Conservation (phyloP, 202 grass and related monocot species). For the Hordeum pubiflorum region DNA sequence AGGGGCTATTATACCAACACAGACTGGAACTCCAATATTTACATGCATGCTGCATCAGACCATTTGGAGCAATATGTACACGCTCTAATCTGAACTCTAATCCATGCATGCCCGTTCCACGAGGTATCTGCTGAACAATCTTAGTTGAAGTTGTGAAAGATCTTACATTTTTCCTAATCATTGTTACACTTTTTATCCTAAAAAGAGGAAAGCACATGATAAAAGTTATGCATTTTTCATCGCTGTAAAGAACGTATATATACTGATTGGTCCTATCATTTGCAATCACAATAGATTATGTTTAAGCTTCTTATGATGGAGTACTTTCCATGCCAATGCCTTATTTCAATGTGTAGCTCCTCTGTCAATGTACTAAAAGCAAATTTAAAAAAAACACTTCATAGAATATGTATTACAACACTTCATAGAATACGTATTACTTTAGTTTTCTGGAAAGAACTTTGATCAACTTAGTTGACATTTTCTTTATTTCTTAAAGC, state of each 20-base stretch:
- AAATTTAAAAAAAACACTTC: background rate
- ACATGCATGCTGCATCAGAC: too few relatives aligned
- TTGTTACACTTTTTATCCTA: background rate
- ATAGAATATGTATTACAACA: background rate
- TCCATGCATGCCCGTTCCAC: too few relatives aligned
- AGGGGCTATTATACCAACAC: too few relatives aligned
- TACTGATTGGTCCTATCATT: constrained; percentile 19
- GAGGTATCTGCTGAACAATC: too few relatives aligned
- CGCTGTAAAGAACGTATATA: constrained; percentile 21
- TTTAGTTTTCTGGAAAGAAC: background rate
- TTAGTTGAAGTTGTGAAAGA: too few relatives aligned
- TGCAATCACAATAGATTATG: background rate
- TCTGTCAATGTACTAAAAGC: background rate
- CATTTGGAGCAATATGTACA: too few relatives aligned
- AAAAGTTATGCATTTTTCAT: background rate
- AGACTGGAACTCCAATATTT: too few relatives aligned
- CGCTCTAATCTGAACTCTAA: too few relatives aligned
- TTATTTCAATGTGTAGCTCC: background rate
- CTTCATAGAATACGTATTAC: background rate
- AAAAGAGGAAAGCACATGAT: background rate
- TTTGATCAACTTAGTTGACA: background rate
- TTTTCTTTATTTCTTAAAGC: background rate
- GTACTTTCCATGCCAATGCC: background rate
- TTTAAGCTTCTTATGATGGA: constrained; percentile 12
- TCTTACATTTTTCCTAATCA: background rate